A percentile compares a stretch with the other conserved stretches of the same genome.
Conservation (phyloP, 1,139 yeast species). For the Candida sanyaensis region DNA sequence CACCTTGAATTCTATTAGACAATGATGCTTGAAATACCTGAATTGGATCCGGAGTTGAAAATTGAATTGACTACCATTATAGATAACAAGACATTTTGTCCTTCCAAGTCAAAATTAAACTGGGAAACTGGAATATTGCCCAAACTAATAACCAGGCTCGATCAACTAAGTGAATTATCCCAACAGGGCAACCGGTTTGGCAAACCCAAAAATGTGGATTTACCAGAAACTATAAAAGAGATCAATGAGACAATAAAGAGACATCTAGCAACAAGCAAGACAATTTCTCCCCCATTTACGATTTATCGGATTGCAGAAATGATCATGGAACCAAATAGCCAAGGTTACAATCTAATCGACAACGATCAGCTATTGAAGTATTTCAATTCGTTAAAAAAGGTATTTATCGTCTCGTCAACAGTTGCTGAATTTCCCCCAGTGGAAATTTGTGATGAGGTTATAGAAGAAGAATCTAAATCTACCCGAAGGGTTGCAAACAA, state of each 20-base stretch:
- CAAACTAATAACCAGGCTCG: conserved; percentile 12
- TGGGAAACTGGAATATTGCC: conserved; percentile 15
- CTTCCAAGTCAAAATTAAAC: conserved; percentile 3
- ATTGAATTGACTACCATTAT: conserved; percentile 6
- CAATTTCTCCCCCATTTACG: conserved; percentile 57
- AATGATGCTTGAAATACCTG: conserved; percentile 9
- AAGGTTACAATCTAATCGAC: conserved; percentile 32
- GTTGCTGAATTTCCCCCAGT: conserved; percentile 25
- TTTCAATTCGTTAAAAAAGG: conserved; percentile 30
- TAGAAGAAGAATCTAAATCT: not conserved
- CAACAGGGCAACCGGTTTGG: conserved; percentile 18
- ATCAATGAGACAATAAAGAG: conserved; percentile 11
- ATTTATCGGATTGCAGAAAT: conserved; percentile 57
- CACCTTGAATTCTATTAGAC: not conserved
- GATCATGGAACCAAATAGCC: conserved; percentile 35
- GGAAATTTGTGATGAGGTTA: not conserved
- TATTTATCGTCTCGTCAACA: conserved; percentile 30
- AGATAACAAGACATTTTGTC: conserved; percentile 8
- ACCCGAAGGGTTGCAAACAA: conserved; percentile 13
- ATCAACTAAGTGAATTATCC: conserved; percentile 13
- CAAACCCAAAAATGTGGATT: conserved; percentile 11
- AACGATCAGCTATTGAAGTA: conserved; percentile 30
- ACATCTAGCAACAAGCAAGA: conserved; percentile 28
- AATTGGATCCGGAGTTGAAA: conserved; percentile 12
- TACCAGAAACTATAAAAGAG: conserved; percentile 1